Base-by-base conservation (phyloP, 805 yeast species). In the Candida anglica region DNA sequence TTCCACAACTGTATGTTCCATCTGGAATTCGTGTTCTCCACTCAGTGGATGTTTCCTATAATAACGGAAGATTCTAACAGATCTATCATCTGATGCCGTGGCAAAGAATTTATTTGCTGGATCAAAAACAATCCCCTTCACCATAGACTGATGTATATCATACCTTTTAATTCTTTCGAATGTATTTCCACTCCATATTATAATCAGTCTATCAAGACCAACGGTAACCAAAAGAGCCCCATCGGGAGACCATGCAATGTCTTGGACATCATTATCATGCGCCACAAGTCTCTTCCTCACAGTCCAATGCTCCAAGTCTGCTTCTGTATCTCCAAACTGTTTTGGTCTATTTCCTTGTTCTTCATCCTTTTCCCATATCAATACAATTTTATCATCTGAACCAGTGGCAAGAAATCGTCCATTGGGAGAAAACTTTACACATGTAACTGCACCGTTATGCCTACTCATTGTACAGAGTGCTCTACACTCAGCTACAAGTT, bases 91-190 rank as follows among this genome's bases (percentile, higher is more conserved):
- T 2, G 96, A 85, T 15, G 94, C 89, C 0, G 99, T 91, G 6
- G 96, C 97, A 64, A 93, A 93, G 57, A 87, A 93, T 61, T 93
- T 93, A 57, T 88, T 88, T 3, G 98, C 98, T 0, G 99, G 99
- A 55, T 93, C 99, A 58, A 93, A 93, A 1, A 91, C 91, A 9
- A 93, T 86, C 37, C 98, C 98, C 58, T 93, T 93, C 18, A 93
- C 97, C 63, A 86, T 91, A 2, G 95, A 85, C 53, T 87, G 94
- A 56, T 93, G 98, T 15, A 88, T 81, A 50, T 91, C 97, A 48
- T 87, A 85, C 20, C 95, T 66, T 53, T 86, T 87, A 37, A 91
- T 77, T 43, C 86, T 75, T 60, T 93, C 95, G 67, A 93, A 88
- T 0, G 96, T 91, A 2, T 77, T 63, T 3, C 96, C 98, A 50